Evolutionary conservation across 1,284 basidiomycete genomes (phyloP).

Genomic region (Rhodotorula sp.): DNA sequence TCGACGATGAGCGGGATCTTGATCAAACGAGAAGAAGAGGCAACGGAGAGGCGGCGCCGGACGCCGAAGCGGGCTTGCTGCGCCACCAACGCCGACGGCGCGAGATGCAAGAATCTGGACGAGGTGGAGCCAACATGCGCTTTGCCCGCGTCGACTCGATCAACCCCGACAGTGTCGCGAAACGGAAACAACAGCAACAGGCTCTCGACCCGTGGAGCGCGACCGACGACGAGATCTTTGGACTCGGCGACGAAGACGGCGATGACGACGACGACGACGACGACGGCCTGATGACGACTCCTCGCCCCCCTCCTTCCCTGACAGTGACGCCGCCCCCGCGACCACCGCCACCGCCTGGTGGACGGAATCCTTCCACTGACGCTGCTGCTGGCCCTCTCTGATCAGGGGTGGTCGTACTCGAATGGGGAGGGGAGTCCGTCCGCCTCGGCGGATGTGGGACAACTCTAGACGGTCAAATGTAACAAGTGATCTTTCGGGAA

Average conservation of each 20-base stretch:
- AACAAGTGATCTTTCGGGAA: not conserved
- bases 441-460: too few species aligned
- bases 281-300: too few species aligned
- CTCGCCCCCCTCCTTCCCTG: too few species aligned
- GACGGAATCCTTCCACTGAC: too few species aligned
- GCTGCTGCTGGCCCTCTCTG: too few species aligned
- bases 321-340: too few species aligned
- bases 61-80: not conserved
- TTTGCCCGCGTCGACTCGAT: not conserved
- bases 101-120: not conserved
- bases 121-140: not conserved
- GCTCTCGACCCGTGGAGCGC: conserved; percentile 14
- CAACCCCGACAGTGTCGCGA: not conserved
- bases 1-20: too few species aligned
- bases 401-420: too few species aligned
- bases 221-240: conserved; percentile 20
- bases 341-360: too few species aligned
- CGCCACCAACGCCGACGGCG: not conserved
- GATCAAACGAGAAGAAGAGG: too few species aligned
- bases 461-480: not conserved
- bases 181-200: not conserved
- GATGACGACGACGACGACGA: not conserved
- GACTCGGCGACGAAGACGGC: conserved; percentile 14
- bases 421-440: too few species aligned
- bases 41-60: not conserved